These are phyloP conservation scores for Peziza echinospora DNA, from an alignment of 495 filamentous ascomycete species.

Conservation along the genomic window DNA sequence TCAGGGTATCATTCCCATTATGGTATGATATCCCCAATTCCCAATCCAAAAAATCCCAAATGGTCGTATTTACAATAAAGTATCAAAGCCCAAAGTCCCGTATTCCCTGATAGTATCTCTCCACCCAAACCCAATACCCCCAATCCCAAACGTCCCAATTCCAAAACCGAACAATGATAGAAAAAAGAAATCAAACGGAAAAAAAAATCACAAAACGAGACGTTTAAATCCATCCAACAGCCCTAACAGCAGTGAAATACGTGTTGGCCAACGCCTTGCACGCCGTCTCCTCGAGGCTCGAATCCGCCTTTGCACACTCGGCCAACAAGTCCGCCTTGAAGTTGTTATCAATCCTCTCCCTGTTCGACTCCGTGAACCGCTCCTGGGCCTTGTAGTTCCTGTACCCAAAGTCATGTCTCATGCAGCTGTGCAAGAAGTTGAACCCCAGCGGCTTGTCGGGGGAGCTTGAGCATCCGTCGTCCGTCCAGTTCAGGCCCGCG, in stretches of 20 bases:
- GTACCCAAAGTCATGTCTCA: conserved; percentile 31
- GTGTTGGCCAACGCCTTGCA: conserved; percentile 24
- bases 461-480: conserved; percentile 24
- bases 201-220: no score
- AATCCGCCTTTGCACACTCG: conserved; percentile 10
- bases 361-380: conserved; percentile 22
- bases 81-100: no score
- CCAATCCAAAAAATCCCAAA: no score
- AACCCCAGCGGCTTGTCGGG: conserved; percentile 27
- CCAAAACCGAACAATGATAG: no score
- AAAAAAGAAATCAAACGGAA: no score
- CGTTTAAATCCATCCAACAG: no score
- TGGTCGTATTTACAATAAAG: no score
- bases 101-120: no score
- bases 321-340: conserved; percentile 23
- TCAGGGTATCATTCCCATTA: no score
- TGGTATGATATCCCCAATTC: no score
- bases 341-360: conserved; percentile 23
- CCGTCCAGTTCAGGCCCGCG: conserved; percentile 21
- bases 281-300: not conserved
- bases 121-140: no score
- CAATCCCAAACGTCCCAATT: no score
- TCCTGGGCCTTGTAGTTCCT: conserved; percentile 24
- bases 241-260: conserved; percentile 26
- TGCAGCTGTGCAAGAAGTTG: conserved; percentile 23